Conservation (phyloP, 495 filamentous ascomycete species). For the Oidiodendron maius region DNA sequence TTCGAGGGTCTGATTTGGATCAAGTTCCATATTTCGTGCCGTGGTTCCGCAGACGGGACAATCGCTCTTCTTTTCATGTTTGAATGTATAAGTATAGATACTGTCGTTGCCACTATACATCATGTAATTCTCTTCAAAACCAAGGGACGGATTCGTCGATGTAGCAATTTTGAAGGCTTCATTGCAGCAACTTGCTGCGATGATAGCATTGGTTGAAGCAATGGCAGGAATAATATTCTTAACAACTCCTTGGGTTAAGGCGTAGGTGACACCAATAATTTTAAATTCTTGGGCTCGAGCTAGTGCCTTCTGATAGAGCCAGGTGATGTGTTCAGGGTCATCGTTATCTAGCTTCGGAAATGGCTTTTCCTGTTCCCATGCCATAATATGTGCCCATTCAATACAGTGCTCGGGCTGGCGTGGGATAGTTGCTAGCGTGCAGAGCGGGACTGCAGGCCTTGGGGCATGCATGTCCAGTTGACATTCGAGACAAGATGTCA, state of each 20-base stretch:
- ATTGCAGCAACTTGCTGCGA: constrained; percentile 92
- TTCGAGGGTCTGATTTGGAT: constrained; percentile 66
- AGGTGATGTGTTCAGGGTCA: constrained; percentile 93
- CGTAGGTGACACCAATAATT: constrained; percentile 90
- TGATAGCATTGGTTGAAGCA: constrained; percentile 93
- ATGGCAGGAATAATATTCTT: constrained; percentile 99
- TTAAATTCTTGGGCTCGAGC: constrained; percentile 79
- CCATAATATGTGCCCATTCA: constrained; percentile 93
- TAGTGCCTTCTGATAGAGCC: constrained; percentile 87
- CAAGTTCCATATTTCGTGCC: constrained; percentile 64
- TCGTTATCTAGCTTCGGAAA: constrained; percentile 80
- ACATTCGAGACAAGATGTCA: constrained; percentile 96
- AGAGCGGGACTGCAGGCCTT: constrained; percentile 87
- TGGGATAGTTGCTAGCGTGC: constrained; percentile 93
- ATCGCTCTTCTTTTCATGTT: constrained; percentile 83
- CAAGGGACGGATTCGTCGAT: constrained; percentile 68
- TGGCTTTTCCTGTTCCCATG: constrained; percentile 57
- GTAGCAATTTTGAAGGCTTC: constrained; percentile 95
- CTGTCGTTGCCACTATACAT: constrained; percentile 96
- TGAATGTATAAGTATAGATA: constrained; percentile 95
- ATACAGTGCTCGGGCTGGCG: constrained; percentile 98
- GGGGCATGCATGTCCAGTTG: constrained; percentile 98
- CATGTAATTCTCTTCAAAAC: constrained; percentile 81
- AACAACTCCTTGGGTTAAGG: constrained; percentile 95
- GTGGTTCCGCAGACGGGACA: constrained; percentile 91